phyloP scores from a whole-genome alignment of 164 flowering plant genomes.

The Vitis rupestris region DNA sequence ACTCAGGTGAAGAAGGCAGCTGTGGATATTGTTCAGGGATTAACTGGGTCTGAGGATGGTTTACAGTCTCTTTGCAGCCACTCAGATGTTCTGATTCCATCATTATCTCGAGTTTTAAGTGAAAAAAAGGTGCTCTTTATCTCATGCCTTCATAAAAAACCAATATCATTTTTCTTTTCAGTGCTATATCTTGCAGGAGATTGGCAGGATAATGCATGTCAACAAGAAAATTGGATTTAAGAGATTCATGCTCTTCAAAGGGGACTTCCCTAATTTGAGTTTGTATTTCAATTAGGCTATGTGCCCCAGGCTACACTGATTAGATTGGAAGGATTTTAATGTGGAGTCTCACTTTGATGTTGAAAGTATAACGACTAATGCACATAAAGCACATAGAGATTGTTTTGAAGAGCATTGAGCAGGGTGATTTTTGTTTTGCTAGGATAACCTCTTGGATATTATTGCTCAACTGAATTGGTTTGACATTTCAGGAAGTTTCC shows the following conservation, averaged over 20 bases:
- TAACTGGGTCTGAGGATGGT: slow-evolving; percentile 90
- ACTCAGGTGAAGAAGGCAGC: slow-evolving; percentile 79
- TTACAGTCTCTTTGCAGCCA: slow-evolving; percentile 51
- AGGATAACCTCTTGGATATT: too few relatives aligned
- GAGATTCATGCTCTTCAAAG: neutral
- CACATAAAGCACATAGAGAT: neutral
- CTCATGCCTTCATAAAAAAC: neutral
- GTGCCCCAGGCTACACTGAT: neutral
- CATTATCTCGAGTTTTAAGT: slow-evolving; percentile 58
- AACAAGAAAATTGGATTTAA: neutral
- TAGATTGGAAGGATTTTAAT: neutral
- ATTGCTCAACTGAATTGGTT: neutral
- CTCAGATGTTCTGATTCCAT: slow-evolving; percentile 43
- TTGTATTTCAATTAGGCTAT: neutral
- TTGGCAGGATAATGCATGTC: neutral
- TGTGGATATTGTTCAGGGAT: slow-evolving; percentile 73
- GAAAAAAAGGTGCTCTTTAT: slow-evolving; percentile 35
- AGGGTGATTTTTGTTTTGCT: neutral
- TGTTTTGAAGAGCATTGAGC: neutral
- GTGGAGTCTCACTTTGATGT: neutral
- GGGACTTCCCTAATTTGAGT: neutral
- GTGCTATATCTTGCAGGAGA: neutral
- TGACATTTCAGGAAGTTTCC: slow-evolving; percentile 63
- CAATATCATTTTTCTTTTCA: neutral
- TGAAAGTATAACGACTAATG: neutral